A percentile compares a stretch with the other conserved stretches of the same genome.
Conservation (phyloP, 2,329 filamentous ascomycete species). For the Penicillium thymicola region DNA sequence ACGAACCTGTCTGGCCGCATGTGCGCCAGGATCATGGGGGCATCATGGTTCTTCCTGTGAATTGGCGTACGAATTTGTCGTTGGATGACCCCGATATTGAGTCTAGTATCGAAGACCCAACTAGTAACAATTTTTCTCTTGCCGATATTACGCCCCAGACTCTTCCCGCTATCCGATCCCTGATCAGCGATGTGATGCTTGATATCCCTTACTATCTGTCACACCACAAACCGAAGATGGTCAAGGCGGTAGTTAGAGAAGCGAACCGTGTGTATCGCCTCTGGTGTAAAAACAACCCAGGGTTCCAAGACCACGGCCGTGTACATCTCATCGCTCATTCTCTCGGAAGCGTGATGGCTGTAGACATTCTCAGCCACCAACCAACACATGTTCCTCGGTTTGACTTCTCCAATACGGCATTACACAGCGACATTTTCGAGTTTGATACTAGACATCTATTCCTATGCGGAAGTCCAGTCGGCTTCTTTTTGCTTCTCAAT, state of each 20-base stretch:
- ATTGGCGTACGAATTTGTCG: slow-evolving; percentile 86
- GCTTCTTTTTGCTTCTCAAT: slow-evolving; percentile 88
- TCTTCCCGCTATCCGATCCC: slow-evolving; percentile 84
- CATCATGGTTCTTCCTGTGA: slow-evolving; percentile 90
- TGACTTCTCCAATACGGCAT: slow-evolving; percentile 35
- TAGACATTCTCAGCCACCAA: slow-evolving; percentile 87
- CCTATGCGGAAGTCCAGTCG: slow-evolving; percentile 82
- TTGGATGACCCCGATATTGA: slow-evolving; percentile 74
- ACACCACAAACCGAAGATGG: slow-evolving; percentile 93
- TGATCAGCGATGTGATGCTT: slow-evolving; percentile 97
- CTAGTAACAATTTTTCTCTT: slow-evolving; percentile 63
- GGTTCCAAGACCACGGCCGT: slow-evolving; percentile 73
- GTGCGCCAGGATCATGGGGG: slow-evolving; percentile 76
- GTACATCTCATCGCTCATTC: slow-evolving; percentile 94
- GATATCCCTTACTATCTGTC: slow-evolving; percentile 98
- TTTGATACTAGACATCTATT: slow-evolving; percentile 91
- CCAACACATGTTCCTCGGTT: slow-evolving; percentile 65
- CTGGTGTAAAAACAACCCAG: slow-evolving; percentile 92
- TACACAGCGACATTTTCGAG: slow-evolving; percentile 66
- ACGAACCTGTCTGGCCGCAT: slow-evolving; percentile 68
- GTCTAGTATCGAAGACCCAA: slow-evolving; percentile 50
- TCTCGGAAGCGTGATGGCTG: slow-evolving; percentile 87
- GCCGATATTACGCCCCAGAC: slow-evolving; percentile 90
- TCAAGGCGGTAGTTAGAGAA: slow-evolving; percentile 79
- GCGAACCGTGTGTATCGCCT: slow-evolving; percentile 93